Evolutionary conservation across 345 rosid genomes (phyloP).

Genomic region (Eucalyptus globulus): DNA sequence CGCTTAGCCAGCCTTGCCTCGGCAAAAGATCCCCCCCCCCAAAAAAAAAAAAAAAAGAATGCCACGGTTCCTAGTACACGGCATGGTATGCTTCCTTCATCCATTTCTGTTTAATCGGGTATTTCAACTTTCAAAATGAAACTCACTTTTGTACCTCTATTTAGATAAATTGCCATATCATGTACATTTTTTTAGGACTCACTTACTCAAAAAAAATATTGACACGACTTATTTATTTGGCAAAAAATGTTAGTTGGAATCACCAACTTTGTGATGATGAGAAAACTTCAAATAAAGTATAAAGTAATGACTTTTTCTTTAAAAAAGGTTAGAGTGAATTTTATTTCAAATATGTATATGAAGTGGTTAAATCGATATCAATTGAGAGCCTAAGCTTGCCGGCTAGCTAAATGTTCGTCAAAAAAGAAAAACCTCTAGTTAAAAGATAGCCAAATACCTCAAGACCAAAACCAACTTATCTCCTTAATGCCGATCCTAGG

Average conservation of each 20-base stretch:
- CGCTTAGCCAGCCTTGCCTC: fast-evolving
- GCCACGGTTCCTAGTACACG: background rate
- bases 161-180: background rate
- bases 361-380: fast-evolving
- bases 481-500: background rate
- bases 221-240: background rate
- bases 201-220: background rate
- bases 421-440: background rate
- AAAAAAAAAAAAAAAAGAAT: no score
- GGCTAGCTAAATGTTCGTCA: fast-evolving
- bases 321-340: background rate
- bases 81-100: background rate
- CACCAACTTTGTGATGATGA: background rate
- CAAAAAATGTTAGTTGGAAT: background rate
- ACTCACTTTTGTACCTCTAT: background rate
- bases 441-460: background rate
- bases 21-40: background rate
- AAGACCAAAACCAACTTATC: background rate
- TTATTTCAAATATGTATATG: fast-evolving
- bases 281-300: background rate
- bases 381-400: background rate
- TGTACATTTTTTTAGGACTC: background rate
- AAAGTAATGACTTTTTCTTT: fast-evolving
- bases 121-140: background rate
- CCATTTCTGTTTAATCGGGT: fast-evolving